Percentiles rank a stretch among this genome's conserved stretches.
Evolutionary conservation across 495 filamentous ascomycete species (phyloP).

Genomic region (Letharia columbiana): DNA sequence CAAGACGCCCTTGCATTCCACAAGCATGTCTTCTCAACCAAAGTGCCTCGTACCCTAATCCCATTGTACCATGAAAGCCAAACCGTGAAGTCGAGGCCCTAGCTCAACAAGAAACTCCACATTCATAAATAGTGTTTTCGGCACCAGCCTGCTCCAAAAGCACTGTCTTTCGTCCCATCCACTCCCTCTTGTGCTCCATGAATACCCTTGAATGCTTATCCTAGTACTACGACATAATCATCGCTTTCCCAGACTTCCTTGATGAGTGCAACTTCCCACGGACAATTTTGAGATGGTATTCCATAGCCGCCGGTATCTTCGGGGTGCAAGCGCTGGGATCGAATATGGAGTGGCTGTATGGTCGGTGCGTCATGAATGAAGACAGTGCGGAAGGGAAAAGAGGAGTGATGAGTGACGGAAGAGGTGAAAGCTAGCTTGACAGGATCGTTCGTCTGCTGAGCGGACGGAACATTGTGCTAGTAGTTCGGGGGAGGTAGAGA

Average conservation of each 20-base stretch:
- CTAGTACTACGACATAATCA: not conserved
- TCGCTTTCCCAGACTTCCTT: not conserved
- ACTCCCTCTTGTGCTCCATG: not conserved
- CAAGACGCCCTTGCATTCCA: not conserved
- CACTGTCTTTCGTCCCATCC: not conserved
- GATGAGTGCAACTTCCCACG: not conserved
- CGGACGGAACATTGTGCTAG: not conserved
- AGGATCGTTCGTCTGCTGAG: not conserved
- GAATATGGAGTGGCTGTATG: not conserved
- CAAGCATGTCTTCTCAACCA: not conserved
- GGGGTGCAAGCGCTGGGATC: not conserved
- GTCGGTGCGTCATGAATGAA: not conserved
- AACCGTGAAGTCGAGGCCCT: not conserved
- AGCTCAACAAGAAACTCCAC: not conserved
- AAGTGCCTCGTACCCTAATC: not conserved
- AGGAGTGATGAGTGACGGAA: not conserved
- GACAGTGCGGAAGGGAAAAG: not conserved
- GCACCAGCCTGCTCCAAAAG: not conserved
- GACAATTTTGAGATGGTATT: not conserved
- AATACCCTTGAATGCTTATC: not conserved
- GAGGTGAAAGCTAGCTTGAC: not conserved
- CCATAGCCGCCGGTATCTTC: not conserved
- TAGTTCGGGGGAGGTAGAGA: not conserved
- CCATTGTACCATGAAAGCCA: not conserved
- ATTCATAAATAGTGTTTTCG: not conserved